Evolutionary conservation across 225 moss, liverwort and hornwort genomes (phyloP), one percentile per base, ranked within the genome.

Genomic region (Marchantia polymorpha): DNA sequence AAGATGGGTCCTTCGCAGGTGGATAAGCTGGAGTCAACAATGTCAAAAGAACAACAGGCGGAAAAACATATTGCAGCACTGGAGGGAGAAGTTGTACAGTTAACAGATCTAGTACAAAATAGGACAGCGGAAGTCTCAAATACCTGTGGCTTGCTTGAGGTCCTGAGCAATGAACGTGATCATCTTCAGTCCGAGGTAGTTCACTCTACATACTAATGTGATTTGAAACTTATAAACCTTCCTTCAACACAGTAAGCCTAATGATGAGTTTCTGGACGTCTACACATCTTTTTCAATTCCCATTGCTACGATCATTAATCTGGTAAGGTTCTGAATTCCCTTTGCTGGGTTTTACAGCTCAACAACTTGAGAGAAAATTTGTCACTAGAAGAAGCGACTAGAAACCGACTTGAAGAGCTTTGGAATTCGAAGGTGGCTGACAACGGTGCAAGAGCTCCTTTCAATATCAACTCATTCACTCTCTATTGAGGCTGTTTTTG

Each of bases 151-250:
- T 82, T 91, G 72, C 65, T 94, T 25, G 89, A 92, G 69, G 83
- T 83, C 52, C 72, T 90, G 54, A 79, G 87, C 73, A 90, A 84
- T 80, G 92, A 94, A 78, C 91, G 90, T 53, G 84, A 89, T 79
- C 87, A 91, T 66, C 83, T 92, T 73, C 91, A 83, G 76, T 79
- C 84, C 56, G 92, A 94, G 91, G 94, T 94, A 80, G 30, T 5
- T 1, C 47, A 25, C 66, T 15, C n/a, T n/a, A 46, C 39, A 20
- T 16, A 56, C 5, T 46, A 3, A 47, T 12, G 11, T 47, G 39
- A 27, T 59, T 55, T 30, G 31, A n/a, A 9, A 25, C 51, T 55
- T 29, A 13, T 48, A 14, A 77, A 12, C 20, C n/a, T n/a, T n/a
- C 29, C 23, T 47, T 46, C 74, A 50, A 80, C 50, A 64, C 25